Evolutionary conservation across 2,329 filamentous ascomycete species (phyloP), one percentile per base, ranked within the genome.

Genomic region (Xylariales sp.): DNA sequence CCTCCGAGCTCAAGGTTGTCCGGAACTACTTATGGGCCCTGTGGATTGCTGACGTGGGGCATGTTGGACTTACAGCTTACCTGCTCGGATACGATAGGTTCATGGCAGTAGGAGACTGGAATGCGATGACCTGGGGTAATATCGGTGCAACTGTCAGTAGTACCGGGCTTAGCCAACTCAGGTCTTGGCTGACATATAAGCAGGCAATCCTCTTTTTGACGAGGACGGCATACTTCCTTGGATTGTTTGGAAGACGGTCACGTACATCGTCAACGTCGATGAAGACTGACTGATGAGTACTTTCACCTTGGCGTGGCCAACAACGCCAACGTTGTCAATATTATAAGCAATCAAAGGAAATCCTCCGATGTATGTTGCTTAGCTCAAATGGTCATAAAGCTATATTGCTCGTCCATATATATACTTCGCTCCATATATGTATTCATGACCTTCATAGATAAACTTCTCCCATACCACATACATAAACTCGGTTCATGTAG

Each of bases 121-220:
- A 86, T 57, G 65, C 73, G 24, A 74, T 84, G 68, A 75, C 80
- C n/a, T 86, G 80, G 78, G 85, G 84, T 3, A 88, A 88, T 53
- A 70, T 89, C 47, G 81, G 74, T 6, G 70, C 73, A 37, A 87
- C 84, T 19, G 74, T 80, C 52, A 63, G 73, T 59, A 8, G 27
- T 10, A 22, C 36, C 14, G 16, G 15, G 37, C 5, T 5, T 20
- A 21, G 37, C 34, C 20, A 31, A 24, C 11, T n/a, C 8, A 11
- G 25, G 18, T 15, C 28, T n/a, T 20, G 22, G n/a, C 21, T 31
- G 34, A 42, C 21, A 24, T n/a, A 11, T 38, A 45, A 24, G 10
- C 45, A 78, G 74, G 45, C 61, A 0, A 76, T 78, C 40, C 62
- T 86, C 21, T 78, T 79, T 41, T 40, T 73, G 19, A 74, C 74